A percentile compares a stretch with the other conserved stretches of the same genome.
phyloP scores from a whole-genome alignment of 1,284 basidiomycete species.

The Puccinia polysora region DNA sequence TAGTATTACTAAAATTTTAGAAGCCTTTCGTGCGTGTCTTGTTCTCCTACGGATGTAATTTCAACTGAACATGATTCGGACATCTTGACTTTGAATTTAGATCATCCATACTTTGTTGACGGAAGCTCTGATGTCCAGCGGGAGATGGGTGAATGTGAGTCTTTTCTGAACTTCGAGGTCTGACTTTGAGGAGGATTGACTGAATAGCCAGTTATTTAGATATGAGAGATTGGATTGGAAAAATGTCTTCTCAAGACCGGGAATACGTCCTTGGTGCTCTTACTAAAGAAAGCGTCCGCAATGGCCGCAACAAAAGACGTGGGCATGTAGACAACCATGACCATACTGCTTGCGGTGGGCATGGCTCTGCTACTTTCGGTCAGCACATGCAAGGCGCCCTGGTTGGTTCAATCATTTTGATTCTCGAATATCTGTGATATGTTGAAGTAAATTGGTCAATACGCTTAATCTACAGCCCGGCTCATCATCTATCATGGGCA shows the following conservation, averaged over 20 bases:
- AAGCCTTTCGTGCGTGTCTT: constrained; percentile 40
- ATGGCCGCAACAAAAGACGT: constrained; percentile 50
- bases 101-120: constrained; percentile 44
- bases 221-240: constrained; percentile 44
- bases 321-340: constrained; percentile 46
- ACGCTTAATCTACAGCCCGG: constrained; percentile 20
- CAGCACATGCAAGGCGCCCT: constrained; percentile 42
- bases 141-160: constrained; percentile 44
- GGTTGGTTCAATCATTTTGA: constrained; percentile 7
- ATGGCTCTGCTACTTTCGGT: constrained; percentile 42
- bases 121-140: constrained; percentile 43
- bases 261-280: constrained; percentile 49
- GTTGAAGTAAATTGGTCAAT: neutral
- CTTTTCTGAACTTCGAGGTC: neutral
- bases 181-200: neutral
- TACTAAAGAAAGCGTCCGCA: constrained; percentile 50
- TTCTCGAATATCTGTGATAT: neutral
- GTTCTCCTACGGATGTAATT: neutral
- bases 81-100: constrained; percentile 5
- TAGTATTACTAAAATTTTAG: constrained; percentile 35
- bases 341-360: constrained; percentile 38
- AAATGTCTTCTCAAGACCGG: constrained; percentile 39
- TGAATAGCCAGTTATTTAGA: constrained; percentile 20
- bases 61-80: neutral
- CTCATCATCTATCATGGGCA: constrained; percentile 38